Evolutionary conservation across 345 rosid species (phyloP), one percentile per base, ranked within the genome.

Genomic region (Linum lewisii): DNA sequence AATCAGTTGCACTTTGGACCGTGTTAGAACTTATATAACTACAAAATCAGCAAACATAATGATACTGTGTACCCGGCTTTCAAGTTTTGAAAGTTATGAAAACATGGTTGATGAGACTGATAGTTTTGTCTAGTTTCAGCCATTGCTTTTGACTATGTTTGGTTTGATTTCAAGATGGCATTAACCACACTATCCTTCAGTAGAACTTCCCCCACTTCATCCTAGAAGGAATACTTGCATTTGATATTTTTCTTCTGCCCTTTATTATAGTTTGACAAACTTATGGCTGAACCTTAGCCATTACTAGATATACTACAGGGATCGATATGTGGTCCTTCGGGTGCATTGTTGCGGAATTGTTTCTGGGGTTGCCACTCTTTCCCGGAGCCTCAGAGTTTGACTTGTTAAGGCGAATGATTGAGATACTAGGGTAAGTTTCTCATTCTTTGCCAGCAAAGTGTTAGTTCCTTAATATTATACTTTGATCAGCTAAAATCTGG

Each of bases 251-350:
- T 38, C 45, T 9, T 38, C 45, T 38, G 14, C 16, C 11, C 15
- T 38, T 38, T 8, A 38, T 38, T 13, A 5, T 6, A 9, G 2
- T 38, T 9, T 38, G 11, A 38, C 45, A 38, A 38, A 38, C 2
- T 38, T 42, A 42, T 42, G 47, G 64, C 66, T 68, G 62, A 58
- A 63, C 70, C 83, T 81, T 89, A 74, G 83, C 76, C 51, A 59
- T 59, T 69, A 57, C 32, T 62, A 94, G 99, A 90, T 94, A 94
- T 77, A 82, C 96, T 32, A 90, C 97, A 8, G 87, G 90, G 69
- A 90, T 90, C 60, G 99, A 93, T 76, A 93, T 93, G 99, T 93
- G 97, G 99, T 93, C 99, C 73, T 84, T 89, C 65, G 99, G 99
- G 50, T 93, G 99, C 84, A 87, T 93, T 70, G 99, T 93, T 2